A percentile compares a stretch with the other conserved stretches of the same genome.
These are phyloP conservation scores for Pleurozium schreberi DNA, from an alignment of 225 moss, liverwort and hornwort species.

Conservation along the genomic window DNA sequence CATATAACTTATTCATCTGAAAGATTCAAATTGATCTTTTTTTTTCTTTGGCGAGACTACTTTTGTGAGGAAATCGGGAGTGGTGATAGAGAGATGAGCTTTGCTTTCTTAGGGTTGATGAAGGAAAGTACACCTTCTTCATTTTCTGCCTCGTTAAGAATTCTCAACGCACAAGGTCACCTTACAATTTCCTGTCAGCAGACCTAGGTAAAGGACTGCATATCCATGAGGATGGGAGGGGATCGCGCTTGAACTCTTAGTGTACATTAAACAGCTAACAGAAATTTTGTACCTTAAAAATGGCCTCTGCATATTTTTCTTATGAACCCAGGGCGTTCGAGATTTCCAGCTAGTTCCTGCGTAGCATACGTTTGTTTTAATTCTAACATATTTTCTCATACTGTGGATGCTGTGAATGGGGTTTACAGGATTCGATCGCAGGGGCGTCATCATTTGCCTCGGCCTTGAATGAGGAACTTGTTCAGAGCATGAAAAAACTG, in stretches of 20 bases:
- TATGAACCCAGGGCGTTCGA: neutral
- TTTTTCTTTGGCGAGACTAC: neutral
- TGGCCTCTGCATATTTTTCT: neutral
- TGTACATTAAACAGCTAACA: neutral
- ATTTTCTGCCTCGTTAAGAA: neutral
- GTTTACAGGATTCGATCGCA: slow-evolving; percentile 51
- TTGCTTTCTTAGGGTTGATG: neutral
- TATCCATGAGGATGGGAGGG: neutral
- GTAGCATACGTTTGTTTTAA: neutral
- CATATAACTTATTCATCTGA: neutral
- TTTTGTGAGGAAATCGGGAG: neutral
- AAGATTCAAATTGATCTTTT: neutral
- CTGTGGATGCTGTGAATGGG: slow-evolving; percentile 1
- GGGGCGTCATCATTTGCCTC: slow-evolving; percentile 64
- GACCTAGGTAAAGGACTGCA: neutral
- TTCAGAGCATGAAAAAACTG: slow-evolving; percentile 64
- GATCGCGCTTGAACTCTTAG: neutral
- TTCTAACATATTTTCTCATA: neutral
- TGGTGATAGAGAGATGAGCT: neutral
- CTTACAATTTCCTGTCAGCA: neutral
- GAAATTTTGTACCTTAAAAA: neutral
- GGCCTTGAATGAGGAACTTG: slow-evolving; percentile 56
- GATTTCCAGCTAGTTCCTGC: neutral
- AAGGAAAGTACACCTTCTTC: neutral
- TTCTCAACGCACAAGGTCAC: neutral